Evolutionary conservation across 768 basidiomycete species (phyloP), one percentile per base, ranked within the genome.

Genomic region (Termitomyces sp.): DNA sequence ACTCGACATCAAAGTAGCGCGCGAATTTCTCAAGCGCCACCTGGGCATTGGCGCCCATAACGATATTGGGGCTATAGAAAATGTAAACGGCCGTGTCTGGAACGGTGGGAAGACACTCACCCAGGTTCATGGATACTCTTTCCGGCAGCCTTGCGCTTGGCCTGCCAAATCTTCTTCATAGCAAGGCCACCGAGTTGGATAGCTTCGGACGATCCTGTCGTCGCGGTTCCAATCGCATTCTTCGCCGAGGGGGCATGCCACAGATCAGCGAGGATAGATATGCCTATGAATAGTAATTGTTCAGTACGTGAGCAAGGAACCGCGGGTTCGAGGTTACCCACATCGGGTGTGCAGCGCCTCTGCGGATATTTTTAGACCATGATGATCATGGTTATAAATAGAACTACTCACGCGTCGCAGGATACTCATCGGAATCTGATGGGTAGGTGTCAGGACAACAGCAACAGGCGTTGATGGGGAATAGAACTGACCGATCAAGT

Each of bases 111-210:
- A n/a, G 35, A 32, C 9, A 67, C 74, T 40, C 65, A 79, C 87
- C 88, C 87, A 67, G 95, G 87, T 56, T 90, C 83, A 64, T 93
- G 91, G 33, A 90, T 87, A 70, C 79, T 83, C 66, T 85, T 82
- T 38, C 85, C 82, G 14, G 81, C 81, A 18, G 81, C 81, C 66
- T 88, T 88, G 41, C 86, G 85, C 28, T 77, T 79, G 20, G 77
- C 77, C 75, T 84, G 88, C 88, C 88, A 89, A 10, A 81, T 75
- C 63, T 81, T 82, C 75, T 91, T 91, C 79, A 89, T 81, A 4
- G 88, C 87, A 6, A 91, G 76, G 8, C 87, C 88, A 23, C 86
- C 87, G 4, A 91, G 82, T 70, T 86, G 84, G 58, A 86, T 83
- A 1, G 87, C 88, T 72, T 91, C 88, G 5, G 82, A 85, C 2